These are phyloP conservation scores for Clonostachys rhizophaga DNA, from an alignment of 2,329 filamentous ascomycete genomes.

Conservation along the genomic window DNA sequence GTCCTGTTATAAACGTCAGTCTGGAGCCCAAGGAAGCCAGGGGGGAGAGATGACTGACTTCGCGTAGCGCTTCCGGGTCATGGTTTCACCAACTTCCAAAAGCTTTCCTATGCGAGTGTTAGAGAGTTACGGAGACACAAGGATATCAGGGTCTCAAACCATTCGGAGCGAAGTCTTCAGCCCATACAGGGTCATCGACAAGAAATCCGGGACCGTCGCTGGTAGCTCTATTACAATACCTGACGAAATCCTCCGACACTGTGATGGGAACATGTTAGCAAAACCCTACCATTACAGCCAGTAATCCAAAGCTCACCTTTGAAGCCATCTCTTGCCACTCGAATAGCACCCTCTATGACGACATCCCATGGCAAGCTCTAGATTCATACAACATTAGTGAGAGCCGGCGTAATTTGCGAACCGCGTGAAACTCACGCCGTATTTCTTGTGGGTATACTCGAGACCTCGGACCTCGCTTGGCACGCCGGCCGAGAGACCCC, in stretches of 20 bases:
- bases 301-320: conserved; percentile 17
- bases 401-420: background rate
- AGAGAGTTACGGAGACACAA: too few species aligned
- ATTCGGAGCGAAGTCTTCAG: conserved; percentile 82
- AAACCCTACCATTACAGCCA: background rate
- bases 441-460: conserved; percentile 70
- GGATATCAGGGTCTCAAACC: conserved; percentile 27
- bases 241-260: conserved; percentile 68
- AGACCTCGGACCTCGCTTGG: conserved; percentile 76
- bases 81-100: conserved; percentile 67
- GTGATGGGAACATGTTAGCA: background rate
- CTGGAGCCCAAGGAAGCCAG: background rate
- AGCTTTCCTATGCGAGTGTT: conserved; percentile 43
- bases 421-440: conserved; percentile 44
- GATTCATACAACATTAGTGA: background rate
- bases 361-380: conserved; percentile 58
- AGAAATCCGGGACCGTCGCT: conserved; percentile 54
- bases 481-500: conserved; percentile 68
- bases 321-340: conserved; percentile 72
- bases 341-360: conserved; percentile 70
- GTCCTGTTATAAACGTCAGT: conserved; percentile 33
- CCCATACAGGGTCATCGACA: conserved; percentile 71
- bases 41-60: conserved; percentile 19
- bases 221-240: conserved; percentile 4
- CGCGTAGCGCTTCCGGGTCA: conserved; percentile 78